Evolutionary conservation across 192 early-diverging fungal genomes (phyloP).

Genomic region (Mortierella antarctica): DNA sequence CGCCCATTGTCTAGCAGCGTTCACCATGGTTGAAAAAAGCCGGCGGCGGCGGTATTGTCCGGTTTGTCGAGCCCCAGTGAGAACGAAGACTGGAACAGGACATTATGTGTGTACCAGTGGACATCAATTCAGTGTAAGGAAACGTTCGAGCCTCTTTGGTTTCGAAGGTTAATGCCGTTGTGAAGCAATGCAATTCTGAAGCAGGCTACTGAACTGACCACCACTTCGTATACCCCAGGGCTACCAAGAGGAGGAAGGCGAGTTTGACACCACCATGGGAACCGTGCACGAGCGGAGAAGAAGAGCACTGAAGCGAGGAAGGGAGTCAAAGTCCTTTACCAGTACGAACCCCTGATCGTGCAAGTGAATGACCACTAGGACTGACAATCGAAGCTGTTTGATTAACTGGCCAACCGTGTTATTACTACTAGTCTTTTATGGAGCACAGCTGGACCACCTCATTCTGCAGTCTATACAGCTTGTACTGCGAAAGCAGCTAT

Average conservation of each 20-base stretch:
- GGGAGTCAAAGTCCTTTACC: not conserved
- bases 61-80: conserved; percentile 17
- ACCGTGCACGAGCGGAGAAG: not conserved
- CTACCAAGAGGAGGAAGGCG: conserved; percentile 39
- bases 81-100: conserved; percentile 29
- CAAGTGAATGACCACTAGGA: not conserved
- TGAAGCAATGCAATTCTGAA: too few relatives aligned
- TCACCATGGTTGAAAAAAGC: conserved; percentile 13
- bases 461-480: conserved; percentile 19
- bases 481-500: conserved; percentile 17
- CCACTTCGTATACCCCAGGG: conserved; percentile 4
- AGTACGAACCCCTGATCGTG: not conserved
- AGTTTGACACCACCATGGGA: conserved; percentile 16
- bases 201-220: not conserved
- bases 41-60: conserved; percentile 7
- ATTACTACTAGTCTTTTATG: conserved; percentile 4
- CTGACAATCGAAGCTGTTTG: not conserved
- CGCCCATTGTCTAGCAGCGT: not conserved
- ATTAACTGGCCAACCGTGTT: not conserved
- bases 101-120: conserved; percentile 36
- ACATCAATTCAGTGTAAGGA: conserved; percentile 8
- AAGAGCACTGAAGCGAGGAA: conserved; percentile 7
- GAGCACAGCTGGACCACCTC: not conserved
- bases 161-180: too few relatives aligned
- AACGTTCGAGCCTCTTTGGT: too few relatives aligned